These are phyloP conservation scores for Rostrohypoxylon terebratum DNA, from an alignment of 495 filamentous ascomycete genomes.

Conservation along the genomic window DNA sequence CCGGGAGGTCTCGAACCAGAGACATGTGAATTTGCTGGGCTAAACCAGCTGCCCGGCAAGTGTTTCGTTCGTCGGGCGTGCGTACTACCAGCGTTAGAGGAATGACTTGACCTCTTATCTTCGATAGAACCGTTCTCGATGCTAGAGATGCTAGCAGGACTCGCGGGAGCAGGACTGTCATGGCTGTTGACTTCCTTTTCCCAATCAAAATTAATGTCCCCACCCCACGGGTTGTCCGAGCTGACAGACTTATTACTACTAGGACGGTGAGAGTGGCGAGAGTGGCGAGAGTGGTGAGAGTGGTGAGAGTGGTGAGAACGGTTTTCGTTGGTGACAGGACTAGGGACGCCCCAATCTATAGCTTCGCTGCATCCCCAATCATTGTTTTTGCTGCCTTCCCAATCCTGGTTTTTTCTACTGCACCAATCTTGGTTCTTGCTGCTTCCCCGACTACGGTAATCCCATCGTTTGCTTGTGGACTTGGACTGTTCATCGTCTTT, in stretches of 20 bases:
- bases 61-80: not conserved
- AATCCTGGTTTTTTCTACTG: not conserved
- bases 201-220: not conserved
- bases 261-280: too few species aligned
- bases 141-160: not conserved
- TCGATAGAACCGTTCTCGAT: not conserved
- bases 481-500: not conserved
- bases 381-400: not conserved
- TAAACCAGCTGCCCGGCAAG: conserved; percentile 24
- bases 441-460: not conserved
- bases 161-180: too few species aligned
- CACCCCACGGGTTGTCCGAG: not conserved
- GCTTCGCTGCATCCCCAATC: not conserved
- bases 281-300: too few species aligned
- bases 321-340: conserved; percentile 10
- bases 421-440: not conserved
- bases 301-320: too few species aligned
- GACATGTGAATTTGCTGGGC: conserved; percentile 7
- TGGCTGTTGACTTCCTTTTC: too few species aligned
- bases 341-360: not conserved
- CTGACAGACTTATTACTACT: too few species aligned
- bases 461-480: too few species aligned
- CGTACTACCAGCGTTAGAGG: not conserved
- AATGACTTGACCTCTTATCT: conserved; percentile 5
- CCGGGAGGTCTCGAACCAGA: not conserved